Evolutionary conservation across 768 basidiomycete species (phyloP), one percentile per base, ranked within the genome.

Genomic region (Paxillus involutus): DNA sequence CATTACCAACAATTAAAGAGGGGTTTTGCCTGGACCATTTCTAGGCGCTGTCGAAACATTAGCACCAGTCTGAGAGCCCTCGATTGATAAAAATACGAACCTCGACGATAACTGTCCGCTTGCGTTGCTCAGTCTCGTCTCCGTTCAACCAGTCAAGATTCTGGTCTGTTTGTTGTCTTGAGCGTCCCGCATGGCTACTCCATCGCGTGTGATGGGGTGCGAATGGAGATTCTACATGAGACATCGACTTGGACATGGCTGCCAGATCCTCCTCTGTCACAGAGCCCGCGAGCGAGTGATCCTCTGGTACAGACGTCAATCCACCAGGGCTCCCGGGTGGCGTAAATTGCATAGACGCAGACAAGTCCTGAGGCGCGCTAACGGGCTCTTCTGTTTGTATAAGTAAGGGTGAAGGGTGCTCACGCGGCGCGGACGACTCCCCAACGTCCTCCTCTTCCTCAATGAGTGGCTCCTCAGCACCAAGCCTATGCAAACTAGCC

Each of bases 401-500:
- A 53, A 60, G 46, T 52, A 63, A 39, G 3, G 63, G 49, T 26
- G 61, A n/a, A 43, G 51, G 33, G n/a, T 14, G 55, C 37, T 42
- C 51, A 16, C 47, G 59, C 7, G 67, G 53, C 26, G 62, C 59
- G 13, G 74, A 72, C 7, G 76, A 71, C 62, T 81, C 82, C 21
- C 80, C 88, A 21, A 91, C 86, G 59, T 91, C 90, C 39, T 75
- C 82, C 57, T 78, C 80, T 24, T 77, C 78, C 29, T 71, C 74
- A 24, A 79, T 79, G 30, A 74, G 69, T 4, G 73, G 79, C 32
- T 82, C 79, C 43, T 84, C 83, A 30, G 79, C 76, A 11, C 84
- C 85, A n/a, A 91, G 78, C 44, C 88, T 77, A 63, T 89, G 85
- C 55, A 91, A 67, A 58, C 88, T 84, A 8, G 89, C 88, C 59